phyloP scores from a whole-genome alignment of 345 rosid genomes.

The Salix purpurea region DNA sequence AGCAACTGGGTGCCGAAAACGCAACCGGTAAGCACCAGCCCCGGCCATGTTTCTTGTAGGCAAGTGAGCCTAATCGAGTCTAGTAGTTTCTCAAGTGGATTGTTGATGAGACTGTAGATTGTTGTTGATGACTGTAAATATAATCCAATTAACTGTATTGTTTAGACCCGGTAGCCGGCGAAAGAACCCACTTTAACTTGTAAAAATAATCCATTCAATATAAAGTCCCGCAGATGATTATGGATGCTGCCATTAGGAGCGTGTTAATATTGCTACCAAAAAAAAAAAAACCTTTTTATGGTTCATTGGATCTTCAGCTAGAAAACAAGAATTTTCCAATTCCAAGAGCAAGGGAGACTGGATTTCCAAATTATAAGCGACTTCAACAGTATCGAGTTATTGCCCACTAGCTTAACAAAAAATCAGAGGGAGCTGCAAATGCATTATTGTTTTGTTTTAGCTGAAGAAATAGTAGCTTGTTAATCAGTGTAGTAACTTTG shows the following conservation, averaged over 20 bases:
- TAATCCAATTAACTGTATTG: neutral
- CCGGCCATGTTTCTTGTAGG: neutral
- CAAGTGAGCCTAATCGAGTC: neutral
- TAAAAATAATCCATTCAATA: neutral
- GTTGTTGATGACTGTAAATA: neutral
- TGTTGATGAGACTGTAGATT: neutral
- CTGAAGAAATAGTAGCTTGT: neutral
- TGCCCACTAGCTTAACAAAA: neutral
- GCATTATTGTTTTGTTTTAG: too few species aligned
- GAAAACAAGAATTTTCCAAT: neutral
- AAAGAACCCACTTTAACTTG: neutral
- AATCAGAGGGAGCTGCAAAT: neutral
- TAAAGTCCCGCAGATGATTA: neutral
- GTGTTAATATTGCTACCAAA: constrained; percentile 4
- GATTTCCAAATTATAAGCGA: neutral
- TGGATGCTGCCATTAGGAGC: neutral
- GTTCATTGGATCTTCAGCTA: neutral
- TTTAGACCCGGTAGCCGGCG: too few species aligned
- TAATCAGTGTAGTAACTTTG: too few species aligned
- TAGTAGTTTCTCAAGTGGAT: neutral
- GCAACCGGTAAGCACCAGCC: neutral
- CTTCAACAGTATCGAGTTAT: neutral
- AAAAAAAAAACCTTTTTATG: neutral
- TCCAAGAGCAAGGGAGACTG: neutral
- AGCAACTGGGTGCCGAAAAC: neutral